phyloP scores from a whole-genome alignment of 129 eudicot genomes.

The Arctium minus region DNA sequence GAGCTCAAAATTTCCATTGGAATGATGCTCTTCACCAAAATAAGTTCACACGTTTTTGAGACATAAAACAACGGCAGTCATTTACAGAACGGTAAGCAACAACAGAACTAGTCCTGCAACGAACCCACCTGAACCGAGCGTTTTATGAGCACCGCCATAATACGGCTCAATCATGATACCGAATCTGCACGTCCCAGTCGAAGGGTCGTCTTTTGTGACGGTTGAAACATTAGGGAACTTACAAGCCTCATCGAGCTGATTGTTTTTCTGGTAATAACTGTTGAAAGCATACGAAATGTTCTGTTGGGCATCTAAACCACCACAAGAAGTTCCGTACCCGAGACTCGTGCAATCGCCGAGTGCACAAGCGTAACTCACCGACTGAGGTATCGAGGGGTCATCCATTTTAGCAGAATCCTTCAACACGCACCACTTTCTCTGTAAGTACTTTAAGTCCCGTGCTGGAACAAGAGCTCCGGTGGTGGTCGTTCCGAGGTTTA shows the following conservation, averaged over 20 bases:
- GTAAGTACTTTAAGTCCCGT: conserved; percentile 39
- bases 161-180: conserved; percentile 48
- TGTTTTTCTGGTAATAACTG: conserved; percentile 56
- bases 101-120: conserved; percentile 26
- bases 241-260: conserved; percentile 64
- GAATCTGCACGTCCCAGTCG: conserved; percentile 55
- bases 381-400: conserved; percentile 44
- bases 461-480: conserved; percentile 47
- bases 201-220: conserved; percentile 51
- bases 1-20: conserved; percentile 22
- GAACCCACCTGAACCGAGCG: conserved; percentile 14
- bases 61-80: conserved; percentile 16
- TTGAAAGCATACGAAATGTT: conserved; percentile 77
- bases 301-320: conserved; percentile 35
- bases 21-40: conserved; percentile 25
- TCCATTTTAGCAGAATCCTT: conserved; percentile 41
- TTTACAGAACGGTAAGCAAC: conserved; percentile 26
- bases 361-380: conserved; percentile 72
- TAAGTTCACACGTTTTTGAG: conserved; percentile 13
- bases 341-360: conserved; percentile 75
- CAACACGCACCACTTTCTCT: conserved; percentile 70
- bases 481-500: conserved; percentile 49
- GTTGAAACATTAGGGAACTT: conserved; percentile 58
- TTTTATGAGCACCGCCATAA: conserved; percentile 21
- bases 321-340: conserved; percentile 68